Evolutionary conservation across 352 stramenopile species (phyloP), one percentile per base, ranked within the genome.

Genomic region (Globisporangium echinulatum): DNA sequence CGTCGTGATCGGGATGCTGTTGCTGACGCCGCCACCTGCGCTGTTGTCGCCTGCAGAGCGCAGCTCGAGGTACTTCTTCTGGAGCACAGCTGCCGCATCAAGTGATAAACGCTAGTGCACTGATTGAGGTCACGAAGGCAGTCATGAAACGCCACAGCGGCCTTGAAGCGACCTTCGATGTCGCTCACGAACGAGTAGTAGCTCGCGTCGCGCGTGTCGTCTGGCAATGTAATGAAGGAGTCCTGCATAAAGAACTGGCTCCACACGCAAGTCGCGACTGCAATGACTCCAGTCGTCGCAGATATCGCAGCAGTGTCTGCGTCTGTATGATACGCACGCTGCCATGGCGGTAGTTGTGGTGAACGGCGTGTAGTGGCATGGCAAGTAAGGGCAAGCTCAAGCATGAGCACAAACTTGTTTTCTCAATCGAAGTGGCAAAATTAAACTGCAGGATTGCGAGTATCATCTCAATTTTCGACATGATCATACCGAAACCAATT

Each of bases 1-100:
- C 46, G 94, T 99, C 9, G 97, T 99, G 62, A 98, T 96, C 55
- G 85, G 75, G 77, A 89, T 81, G 54, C 77, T 85, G 52, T 88
- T 77, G 80, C 87, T 82, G 52, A 74, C 85, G 56, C 88, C 63
- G 8, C 70, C 68, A 53, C 82, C 69, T 44, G 65, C 55, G n/a
- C 70, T 66, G 13, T 58, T 67, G n/a, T 82, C 77, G 10, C 77
- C 81, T 3, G 85, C 74, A 42, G 81, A 70, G 14, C 92, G 77
- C 55, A 98, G 84, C 58, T 87, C 76, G 53, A 98, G 66, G 59
- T 98, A 98, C 56, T 96, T 93, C 25, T 80, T 74, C 71, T 97
- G 87, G 14, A 98, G 72, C 37, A 94, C 66, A 13, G 57, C 49
- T 15, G 75, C 69, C 68, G 75, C 49, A 60, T 90, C 49, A 67